Base-by-base conservation (phyloP, 192 early-diverging fungal species). In the Entrophospora sp. region DNA sequence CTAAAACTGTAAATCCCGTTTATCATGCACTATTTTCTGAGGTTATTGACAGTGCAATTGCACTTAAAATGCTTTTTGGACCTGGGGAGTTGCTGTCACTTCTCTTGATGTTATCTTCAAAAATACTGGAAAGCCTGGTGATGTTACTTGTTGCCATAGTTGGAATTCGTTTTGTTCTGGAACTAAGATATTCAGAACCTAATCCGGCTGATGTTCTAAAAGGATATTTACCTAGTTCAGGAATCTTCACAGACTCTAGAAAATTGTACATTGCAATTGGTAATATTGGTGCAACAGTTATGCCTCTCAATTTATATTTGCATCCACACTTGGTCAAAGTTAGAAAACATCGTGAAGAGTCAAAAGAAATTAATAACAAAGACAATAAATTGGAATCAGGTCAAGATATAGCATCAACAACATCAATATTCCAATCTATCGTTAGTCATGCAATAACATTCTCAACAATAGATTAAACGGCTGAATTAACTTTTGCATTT, bases 261-360 rank as follows among this genome's bases (percentile, higher is more conserved):
- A 69, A 74, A 22, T 69, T 92, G 0, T 92, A 87, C 52, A 60
- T 91, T 14, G 80, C 87, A 18, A 85, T 92, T 59, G 88, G 85
- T 55, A 92, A 91, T 53, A 85, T 91, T 70, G 91, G 91, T 31
- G 91, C 91, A 4, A 92, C 89, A 0, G 88, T 89, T 38, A 91
- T 90, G 88, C 90, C 90, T 18, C 90, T 90, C 67, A 91, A 91
- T 58, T 69, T 92, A 0, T 92, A 87, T 59, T 70, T 92, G 7
- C 91, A 92, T 55, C 86, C 86, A 2, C 79, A 75, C 60, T 80
- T 92, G 56, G 88, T 91, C 10, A 81, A 87, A 42, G 77, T 83
- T n/a, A 72, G 90, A 40, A 71, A 70, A 27, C 43, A 42, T 12
- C 55, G 44, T 5, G 70, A 71, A 24, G 20, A 71, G 30, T 43